Conservation (phyloP, 352 stramenopile genomes). For the Phytophthora capsici region DNA sequence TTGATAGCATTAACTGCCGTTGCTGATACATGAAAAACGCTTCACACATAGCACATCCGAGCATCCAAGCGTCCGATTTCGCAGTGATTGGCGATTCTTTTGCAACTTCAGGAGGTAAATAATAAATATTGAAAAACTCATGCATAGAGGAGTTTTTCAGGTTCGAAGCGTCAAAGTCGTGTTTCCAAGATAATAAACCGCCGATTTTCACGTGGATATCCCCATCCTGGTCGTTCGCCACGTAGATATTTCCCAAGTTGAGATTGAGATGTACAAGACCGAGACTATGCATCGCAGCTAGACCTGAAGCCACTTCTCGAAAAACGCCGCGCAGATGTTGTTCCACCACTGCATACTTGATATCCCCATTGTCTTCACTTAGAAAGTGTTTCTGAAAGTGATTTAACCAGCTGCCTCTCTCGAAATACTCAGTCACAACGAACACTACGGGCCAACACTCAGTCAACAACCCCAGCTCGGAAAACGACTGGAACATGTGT, state of each 20-base stretch:
- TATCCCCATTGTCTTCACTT: neutral
- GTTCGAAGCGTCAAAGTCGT: constrained; percentile 39
- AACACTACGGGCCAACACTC: constrained; percentile 72
- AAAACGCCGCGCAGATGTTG: constrained; percentile 44
- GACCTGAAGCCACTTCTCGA: constrained; percentile 53
- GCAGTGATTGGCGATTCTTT: constrained; percentile 36
- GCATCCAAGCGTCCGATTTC: constrained; percentile 73
- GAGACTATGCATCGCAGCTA: constrained; percentile 63
- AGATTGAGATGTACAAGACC: constrained; percentile 64
- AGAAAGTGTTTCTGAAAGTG: constrained; percentile 33
- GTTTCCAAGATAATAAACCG: constrained; percentile 53
- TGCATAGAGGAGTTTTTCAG: constrained; percentile 41
- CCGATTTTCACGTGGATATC: constrained; percentile 41
- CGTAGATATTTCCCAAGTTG: constrained; percentile 56
- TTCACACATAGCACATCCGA: constrained; percentile 63
- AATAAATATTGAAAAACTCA: constrained; percentile 46
- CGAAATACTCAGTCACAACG: constrained; percentile 52
- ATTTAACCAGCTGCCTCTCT: constrained; percentile 42
- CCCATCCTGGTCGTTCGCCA: constrained; percentile 17
- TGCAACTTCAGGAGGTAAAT: constrained; percentile 51
- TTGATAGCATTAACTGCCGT: constrained; percentile 34
- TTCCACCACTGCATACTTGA: constrained; percentile 38
- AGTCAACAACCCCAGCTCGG: constrained; percentile 61
- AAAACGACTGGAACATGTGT: constrained; percentile 71
- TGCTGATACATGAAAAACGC: constrained; percentile 63